Evolutionary conservation across 495 filamentous ascomycete species (phyloP).

Genomic region (Talaromyces borbonicus): DNA sequence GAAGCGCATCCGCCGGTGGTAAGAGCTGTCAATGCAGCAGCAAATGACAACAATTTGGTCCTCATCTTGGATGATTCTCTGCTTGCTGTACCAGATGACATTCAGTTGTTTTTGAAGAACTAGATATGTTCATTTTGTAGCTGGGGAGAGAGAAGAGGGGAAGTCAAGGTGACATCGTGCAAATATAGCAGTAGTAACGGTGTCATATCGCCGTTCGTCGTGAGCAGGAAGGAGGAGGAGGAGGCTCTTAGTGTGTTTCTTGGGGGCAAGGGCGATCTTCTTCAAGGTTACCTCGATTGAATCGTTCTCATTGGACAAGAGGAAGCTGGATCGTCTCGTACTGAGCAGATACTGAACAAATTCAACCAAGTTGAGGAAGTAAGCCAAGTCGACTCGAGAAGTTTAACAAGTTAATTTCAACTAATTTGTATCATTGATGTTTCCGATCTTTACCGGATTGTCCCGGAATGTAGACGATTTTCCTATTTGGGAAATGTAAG

Average conservation of each 20-base stretch:
- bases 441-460: neutral
- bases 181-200: neutral
- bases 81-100: neutral
- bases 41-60: neutral
- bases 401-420: too few species aligned
- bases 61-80: neutral
- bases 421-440: too few species aligned
- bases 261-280: neutral
- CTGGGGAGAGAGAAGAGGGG: slow-evolving; percentile 2
- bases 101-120: neutral
- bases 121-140: too few species aligned
- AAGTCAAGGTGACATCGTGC: neutral
- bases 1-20: neutral
- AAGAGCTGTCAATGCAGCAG: neutral
- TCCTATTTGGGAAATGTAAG: neutral
- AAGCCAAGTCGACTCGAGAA: too few species aligned
- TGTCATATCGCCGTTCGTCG: neutral
- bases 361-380: too few species aligned
- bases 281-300: neutral
- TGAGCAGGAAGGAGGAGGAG: too few species aligned
- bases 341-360: too few species aligned
- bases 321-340: too few species aligned
- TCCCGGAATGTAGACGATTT: neutral
- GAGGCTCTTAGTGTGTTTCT: neutral
- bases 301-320: neutral